Evolutionary conservation across 306 rosid genomes (phyloP).

Genomic region (Vigna mungo): DNA sequence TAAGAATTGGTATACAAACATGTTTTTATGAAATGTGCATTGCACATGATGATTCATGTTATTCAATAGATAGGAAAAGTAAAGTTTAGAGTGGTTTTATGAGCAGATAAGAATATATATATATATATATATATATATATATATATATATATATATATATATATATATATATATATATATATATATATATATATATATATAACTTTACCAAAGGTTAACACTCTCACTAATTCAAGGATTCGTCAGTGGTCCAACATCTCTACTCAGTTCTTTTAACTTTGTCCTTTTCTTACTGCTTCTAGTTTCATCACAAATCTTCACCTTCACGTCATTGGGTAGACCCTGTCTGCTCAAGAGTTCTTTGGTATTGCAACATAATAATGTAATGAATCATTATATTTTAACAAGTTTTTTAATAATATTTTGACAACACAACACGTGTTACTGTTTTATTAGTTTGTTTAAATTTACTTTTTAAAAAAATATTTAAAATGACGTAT

Average conservation of each 20-base stretch:
- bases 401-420: too few species aligned
- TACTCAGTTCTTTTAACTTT: conserved; percentile 4
- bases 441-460: too few species aligned
- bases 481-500: too few species aligned
- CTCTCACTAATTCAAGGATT: conserved; percentile 1
- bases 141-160: too few species aligned
- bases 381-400: too few species aligned
- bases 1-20: not conserved
- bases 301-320: conserved; percentile 13
- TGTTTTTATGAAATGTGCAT: conserved; percentile 1
- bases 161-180: too few species aligned
- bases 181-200: too few species aligned
- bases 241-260: not conserved
- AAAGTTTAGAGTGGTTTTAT: not conserved
- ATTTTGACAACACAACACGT: too few species aligned
- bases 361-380: not conserved
- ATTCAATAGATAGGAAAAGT: conserved; percentile 13
- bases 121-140: too few species aligned
- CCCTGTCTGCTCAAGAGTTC: not conserved
- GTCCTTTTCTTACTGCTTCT: conserved; percentile 2
- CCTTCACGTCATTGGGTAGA: not conserved
- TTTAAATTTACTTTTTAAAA: too few species aligned
- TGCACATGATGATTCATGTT: not conserved
- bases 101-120: conserved; percentile 30
- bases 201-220: conserved; percentile 14